A percentile compares a stretch with the other conserved stretches of the same genome.
Evolutionary conservation across 768 basidiomycete genomes (phyloP).

Genomic region (Leccinum variicolor): DNA sequence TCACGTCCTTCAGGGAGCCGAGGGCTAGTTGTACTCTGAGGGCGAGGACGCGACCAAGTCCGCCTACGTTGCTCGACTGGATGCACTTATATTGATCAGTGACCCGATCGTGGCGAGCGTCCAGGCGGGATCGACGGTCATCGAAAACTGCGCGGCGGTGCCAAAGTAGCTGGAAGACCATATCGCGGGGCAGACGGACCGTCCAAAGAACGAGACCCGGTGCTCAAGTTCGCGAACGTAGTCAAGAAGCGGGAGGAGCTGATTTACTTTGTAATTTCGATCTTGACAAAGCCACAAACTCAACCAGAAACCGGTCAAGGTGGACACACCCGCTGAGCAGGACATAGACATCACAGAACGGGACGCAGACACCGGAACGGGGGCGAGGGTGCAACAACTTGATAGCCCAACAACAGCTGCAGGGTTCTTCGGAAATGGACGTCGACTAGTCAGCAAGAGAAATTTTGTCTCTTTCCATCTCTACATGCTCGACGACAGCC

Average conservation of each 20-base stretch:
- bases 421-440: slow-evolving; percentile 75
- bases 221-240: slow-evolving; percentile 79
- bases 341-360: slow-evolving; percentile 71
- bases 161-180: slow-evolving; percentile 97
- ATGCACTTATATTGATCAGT: slow-evolving; percentile 78
- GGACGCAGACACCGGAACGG: slow-evolving; percentile 54
- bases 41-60: slow-evolving; percentile 95
- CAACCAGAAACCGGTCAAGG: slow-evolving; percentile 56
- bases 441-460: slow-evolving; percentile 55
- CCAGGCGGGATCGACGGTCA: slow-evolving; percentile 66
- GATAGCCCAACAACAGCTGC: slow-evolving; percentile 10
- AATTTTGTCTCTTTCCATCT: neutral
- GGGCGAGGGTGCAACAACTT: slow-evolving; percentile 29
- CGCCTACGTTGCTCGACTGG: slow-evolving; percentile 83
- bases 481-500: neutral
- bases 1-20: slow-evolving; percentile 70
- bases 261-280: slow-evolving; percentile 84
- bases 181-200: slow-evolving; percentile 81
- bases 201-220: slow-evolving; percentile 86
- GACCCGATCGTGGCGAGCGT: slow-evolving; percentile 80
- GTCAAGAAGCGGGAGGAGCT: slow-evolving; percentile 91
- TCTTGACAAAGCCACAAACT: slow-evolving; percentile 90
- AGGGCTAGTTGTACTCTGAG: slow-evolving; percentile 97
- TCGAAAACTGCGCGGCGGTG: slow-evolving; percentile 86
- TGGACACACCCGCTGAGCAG: slow-evolving; percentile 41